A percentile compares a stretch with the other conserved stretches of the same genome.
These are phyloP conservation scores for Penicillium sp. DNA, from an alignment of 2,329 filamentous ascomycete genomes.

Conservation along the genomic window DNA sequence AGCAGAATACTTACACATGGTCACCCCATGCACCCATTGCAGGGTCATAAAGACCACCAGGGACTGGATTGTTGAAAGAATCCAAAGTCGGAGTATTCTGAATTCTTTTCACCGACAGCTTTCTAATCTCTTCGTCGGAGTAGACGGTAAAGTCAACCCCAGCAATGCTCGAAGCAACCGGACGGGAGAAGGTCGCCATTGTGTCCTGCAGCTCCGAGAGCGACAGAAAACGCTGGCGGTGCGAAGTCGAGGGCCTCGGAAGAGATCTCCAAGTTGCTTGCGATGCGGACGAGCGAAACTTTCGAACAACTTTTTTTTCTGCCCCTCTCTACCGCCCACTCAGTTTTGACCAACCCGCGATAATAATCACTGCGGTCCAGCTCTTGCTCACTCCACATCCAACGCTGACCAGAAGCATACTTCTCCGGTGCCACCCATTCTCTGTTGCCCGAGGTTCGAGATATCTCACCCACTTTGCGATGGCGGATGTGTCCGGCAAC, in stretches of 20 bases:
- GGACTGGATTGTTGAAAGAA: slow-evolving; percentile 80
- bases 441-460: slow-evolving; percentile 17
- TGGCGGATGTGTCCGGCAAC: slow-evolving; percentile 45
- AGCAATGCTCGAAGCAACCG: slow-evolving; percentile 76
- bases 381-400: not conserved
- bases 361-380: slow-evolving; percentile 4
- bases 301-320: slow-evolving; percentile 41
- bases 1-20: slow-evolving; percentile 60
- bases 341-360: slow-evolving; percentile 18
- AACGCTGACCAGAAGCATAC: too few species aligned
- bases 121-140: slow-evolving; percentile 74
- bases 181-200: slow-evolving; percentile 60
- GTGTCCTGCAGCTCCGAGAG: slow-evolving; percentile 35
- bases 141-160: slow-evolving; percentile 89
- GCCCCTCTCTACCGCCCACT: slow-evolving; percentile 34
- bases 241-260: slow-evolving; percentile 29
- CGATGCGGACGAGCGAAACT: slow-evolving; percentile 31
- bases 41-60: slow-evolving; percentile 87
- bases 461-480: slow-evolving; percentile 19
- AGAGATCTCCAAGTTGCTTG: slow-evolving; percentile 26
- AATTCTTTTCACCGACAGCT: slow-evolving; percentile 89
- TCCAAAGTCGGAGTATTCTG: slow-evolving; percentile 95
- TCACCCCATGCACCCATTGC: slow-evolving; percentile 89
- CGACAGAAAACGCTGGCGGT: slow-evolving; percentile 34
- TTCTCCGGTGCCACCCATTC: slow-evolving; percentile 1